Evolutionary conservation across 2,329 filamentous ascomycete genomes (phyloP), one percentile per base, ranked within the genome.

Genomic region (Ceratocystis lukuohia): DNA sequence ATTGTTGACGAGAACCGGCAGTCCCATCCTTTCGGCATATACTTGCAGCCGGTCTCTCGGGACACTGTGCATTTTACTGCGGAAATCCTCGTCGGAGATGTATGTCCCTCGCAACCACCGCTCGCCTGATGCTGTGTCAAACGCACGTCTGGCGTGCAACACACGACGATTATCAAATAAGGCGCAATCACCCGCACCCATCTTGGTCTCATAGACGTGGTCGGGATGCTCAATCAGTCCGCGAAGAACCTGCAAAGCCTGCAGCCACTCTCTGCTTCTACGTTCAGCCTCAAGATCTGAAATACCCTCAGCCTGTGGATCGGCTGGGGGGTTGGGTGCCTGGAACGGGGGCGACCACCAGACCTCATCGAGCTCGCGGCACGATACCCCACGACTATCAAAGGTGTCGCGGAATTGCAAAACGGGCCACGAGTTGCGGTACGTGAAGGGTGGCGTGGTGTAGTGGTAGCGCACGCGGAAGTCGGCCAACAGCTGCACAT

Each of bases 101-200:
- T 97, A 99, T 0, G 89, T 83, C 3, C 94, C 94, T 71, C 89
- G 88, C 65, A 97, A 76, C 89, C 90, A 96, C 64, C 93, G 80
- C 69, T 85, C 82, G 0, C 89, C 89, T 5, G 80, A 80, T 0
- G 76, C 76, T 0, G 79, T 76, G 73, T 93, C 85, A 75, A 97
- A 97, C 37, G 85, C 83, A 17, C 80, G 82, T 3, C 94, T 80
- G 0, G 91, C 93, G 77, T 97, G 94, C 72, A 96, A 75, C n/a
- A 96, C 80, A 20, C 93, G 81, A 68, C 85, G 77, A 73, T 97
- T 97, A 74, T 96, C 88, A 73, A 99, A 97, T n/a, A 99, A 81
- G 12, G 92, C 91, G 73, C 91, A 96, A 72, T 96, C 89, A 2
- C 93, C 94, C 3, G 88, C 85, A 65, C 84, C 78, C 74, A 96